A percentile compares a stretch with the other conserved stretches of the same genome.
phyloP scores from a whole-genome alignment of 768 basidiomycete species.

The Rubroboletus pulcherrimus region DNA sequence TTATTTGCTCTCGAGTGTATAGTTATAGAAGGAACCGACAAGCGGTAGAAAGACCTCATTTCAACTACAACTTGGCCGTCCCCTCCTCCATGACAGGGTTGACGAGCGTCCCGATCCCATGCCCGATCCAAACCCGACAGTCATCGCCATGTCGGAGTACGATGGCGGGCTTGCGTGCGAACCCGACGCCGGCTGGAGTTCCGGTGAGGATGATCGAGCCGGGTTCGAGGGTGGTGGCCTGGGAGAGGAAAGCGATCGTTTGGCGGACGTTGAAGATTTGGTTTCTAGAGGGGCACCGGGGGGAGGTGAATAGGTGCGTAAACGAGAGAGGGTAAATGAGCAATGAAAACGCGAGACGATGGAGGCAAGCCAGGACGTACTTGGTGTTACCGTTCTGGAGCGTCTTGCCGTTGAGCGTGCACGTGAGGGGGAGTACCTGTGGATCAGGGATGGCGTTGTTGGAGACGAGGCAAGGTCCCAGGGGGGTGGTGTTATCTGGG shows the following conservation, averaged over 20 bases:
- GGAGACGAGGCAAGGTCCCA: slow-evolving; percentile 80
- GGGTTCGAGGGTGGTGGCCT: slow-evolving; percentile 78
- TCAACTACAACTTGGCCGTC: slow-evolving; percentile 41
- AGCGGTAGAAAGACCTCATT: background rate
- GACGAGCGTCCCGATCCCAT: slow-evolving; percentile 74
- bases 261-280: slow-evolving; percentile 79
- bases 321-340: background rate
- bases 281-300: slow-evolving; percentile 42
- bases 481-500: slow-evolving; percentile 46
- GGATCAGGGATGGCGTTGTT: slow-evolving; percentile 61
- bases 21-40: background rate
- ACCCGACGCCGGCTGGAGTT: slow-evolving; percentile 81
- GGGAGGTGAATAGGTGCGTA: background rate
- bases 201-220: slow-evolving; percentile 83
- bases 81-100: slow-evolving; percentile 76
- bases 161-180: slow-evolving; percentile 63
- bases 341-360: background rate
- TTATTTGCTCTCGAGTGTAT: too few relatives aligned
- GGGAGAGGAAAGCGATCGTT: slow-evolving; percentile 77
- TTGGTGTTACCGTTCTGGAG: slow-evolving; percentile 78
- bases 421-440: slow-evolving; percentile 58
- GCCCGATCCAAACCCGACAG: slow-evolving; percentile 62
- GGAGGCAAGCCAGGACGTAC: slow-evolving; percentile 32
- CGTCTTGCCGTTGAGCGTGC: slow-evolving; percentile 59
- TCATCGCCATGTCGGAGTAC: slow-evolving; percentile 74